phyloP scores from a whole-genome alignment of 306 rosid species.

The Pterocarpus macrocarpus region DNA sequence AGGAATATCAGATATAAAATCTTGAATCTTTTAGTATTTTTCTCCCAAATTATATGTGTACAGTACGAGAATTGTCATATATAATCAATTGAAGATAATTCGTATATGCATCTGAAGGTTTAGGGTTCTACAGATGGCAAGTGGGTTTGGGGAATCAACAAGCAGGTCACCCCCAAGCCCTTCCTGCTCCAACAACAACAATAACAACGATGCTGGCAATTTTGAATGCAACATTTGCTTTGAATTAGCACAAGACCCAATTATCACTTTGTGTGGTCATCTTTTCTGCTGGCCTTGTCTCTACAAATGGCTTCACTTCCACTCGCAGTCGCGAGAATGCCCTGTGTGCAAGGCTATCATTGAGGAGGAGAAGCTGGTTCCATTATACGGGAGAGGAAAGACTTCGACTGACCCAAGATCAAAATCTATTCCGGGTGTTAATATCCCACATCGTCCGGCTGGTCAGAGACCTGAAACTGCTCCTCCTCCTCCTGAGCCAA shows the following conservation, averaged over 20 bases:
- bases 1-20: neutral
- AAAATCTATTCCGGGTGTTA: constrained; percentile 68
- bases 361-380: constrained; percentile 86
- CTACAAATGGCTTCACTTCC: constrained; percentile 86
- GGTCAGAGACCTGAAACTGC: constrained; percentile 92
- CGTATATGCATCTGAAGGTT: constrained; percentile 47
- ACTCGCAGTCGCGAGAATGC: constrained; percentile 79
- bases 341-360: constrained; percentile 89
- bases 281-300: constrained; percentile 96
- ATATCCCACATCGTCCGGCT: constrained; percentile 78
- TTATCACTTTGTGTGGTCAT: constrained; percentile 89
- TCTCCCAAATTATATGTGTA: neutral
- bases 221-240: constrained; percentile 94
- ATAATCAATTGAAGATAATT: constrained; percentile 6
- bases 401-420: constrained; percentile 87
- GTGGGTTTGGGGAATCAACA: constrained; percentile 77
- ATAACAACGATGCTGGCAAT: constrained; percentile 66
- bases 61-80: neutral
- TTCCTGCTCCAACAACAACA: constrained; percentile 56
- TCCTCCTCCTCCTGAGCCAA: constrained; percentile 76
- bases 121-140: constrained; percentile 61
- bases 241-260: constrained; percentile 91
- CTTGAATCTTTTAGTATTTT: neutral
- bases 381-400: constrained; percentile 89
- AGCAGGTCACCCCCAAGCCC: constrained; percentile 72